Base-by-base conservation (phyloP, 495 filamentous ascomycete genomes). In the Neurospora cerealis region DNA sequence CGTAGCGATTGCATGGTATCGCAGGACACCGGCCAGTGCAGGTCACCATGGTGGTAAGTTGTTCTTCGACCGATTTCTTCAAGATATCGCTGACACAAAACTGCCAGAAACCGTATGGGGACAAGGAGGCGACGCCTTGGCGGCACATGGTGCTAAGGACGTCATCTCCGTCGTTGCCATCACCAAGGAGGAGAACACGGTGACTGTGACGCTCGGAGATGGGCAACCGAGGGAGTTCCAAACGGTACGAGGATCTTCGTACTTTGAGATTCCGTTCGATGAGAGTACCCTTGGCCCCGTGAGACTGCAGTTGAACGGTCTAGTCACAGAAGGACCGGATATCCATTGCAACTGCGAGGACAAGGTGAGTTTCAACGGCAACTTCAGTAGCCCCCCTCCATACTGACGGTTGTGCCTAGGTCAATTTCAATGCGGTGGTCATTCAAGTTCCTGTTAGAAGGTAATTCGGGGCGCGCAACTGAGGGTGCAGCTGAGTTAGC, bases 1-100 rank as follows among this genome's bases (percentile, higher is more conserved):
- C 24, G 75, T 71, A 1, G 81, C 91, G 4, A 83, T 88, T 13
- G 88, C 85, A 24, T 93, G 91, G 91, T 93, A 93, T 79, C 89
- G 91, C 7, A 86, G 82, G 4, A 83, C 82, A 1, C 81, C 84
- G 0, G 82, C 77, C 4, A 60, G 72, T 7, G 76, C 79, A 5
- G 81, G 80, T 34, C 17, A 70, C 7, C 77, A 83, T n/a, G 76
- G 81, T 5, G 82, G 84, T 84, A 73, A 79, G 87, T 82, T 71
- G 79, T 77, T 0, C 81, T 78, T 5, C 69, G 83, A 13, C 69
- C 83, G 8, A 75, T 76, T 69, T 72, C 5, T 70, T 4, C 7
- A 7, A 38, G 37, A 46, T 71, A 73, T 84, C 70, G 2, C 34
- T 9, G 10, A 72, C 5, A 15, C 42, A 70, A 66, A 48, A 32